These are phyloP conservation scores for Boletus barrowsii DNA, from an alignment of 768 basidiomycete species.

Conservation along the genomic window DNA sequence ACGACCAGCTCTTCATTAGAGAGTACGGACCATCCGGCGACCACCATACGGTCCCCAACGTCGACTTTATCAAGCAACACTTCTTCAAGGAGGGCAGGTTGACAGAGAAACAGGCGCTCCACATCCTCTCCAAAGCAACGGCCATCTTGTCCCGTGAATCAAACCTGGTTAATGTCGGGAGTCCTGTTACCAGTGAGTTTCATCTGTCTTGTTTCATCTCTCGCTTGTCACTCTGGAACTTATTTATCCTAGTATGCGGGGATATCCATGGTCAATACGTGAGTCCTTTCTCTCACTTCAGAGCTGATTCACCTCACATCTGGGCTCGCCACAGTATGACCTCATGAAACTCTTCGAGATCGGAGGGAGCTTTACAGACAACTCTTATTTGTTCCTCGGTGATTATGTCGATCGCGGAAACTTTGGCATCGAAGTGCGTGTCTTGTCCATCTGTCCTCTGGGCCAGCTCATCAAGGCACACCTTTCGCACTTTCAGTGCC, in stretches of 20 bases:
- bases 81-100: conserved; percentile 85
- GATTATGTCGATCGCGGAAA: conserved; percentile 98
- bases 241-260: conserved; percentile 68
- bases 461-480: not conserved
- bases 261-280: conserved; percentile 99
- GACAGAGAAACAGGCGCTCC: conserved; percentile 81
- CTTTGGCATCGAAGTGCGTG: conserved; percentile 73
- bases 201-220: not conserved
- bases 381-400: conserved; percentile 88
- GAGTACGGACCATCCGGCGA: conserved; percentile 40
- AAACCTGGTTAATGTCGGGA: conserved; percentile 82
- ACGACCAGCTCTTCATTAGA: conserved; percentile 66
- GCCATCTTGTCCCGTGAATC: conserved; percentile 70
- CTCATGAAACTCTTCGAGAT: conserved; percentile 98
- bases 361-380: conserved; percentile 82
- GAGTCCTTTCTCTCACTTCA: conserved; percentile 59
- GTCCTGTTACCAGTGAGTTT: conserved; percentile 84
- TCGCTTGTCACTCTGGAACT: conserved; percentile 1
- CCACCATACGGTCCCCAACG: conserved; percentile 58
- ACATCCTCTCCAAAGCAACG: conserved; percentile 69
- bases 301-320: not conserved
- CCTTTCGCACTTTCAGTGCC: conserved; percentile 49
- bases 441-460: not conserved
- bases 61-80: conserved; percentile 80
- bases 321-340: conserved; percentile 66